Evolutionary conservation across 139 green algal genomes (phyloP).

Genomic region (Chlorella sp.): DNA sequence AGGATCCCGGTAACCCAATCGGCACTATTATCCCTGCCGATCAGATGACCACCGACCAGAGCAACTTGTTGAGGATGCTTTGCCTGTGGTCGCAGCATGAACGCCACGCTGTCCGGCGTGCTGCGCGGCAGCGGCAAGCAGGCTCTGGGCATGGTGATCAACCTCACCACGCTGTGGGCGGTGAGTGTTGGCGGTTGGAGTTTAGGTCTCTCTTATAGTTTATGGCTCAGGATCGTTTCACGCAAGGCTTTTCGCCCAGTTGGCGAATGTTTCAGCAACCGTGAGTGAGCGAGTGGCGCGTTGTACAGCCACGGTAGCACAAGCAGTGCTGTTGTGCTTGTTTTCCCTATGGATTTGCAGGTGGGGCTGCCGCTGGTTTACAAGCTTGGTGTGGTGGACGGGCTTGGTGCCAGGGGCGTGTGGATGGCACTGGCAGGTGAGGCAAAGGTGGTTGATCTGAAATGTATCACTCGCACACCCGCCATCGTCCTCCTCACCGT

Average conservation of each 20-base stretch:
- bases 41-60: too few species aligned
- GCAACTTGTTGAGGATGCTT: too few species aligned
- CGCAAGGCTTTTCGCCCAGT: not conserved
- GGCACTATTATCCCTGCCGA: too few species aligned
- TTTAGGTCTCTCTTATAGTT: too few species aligned
- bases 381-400: not conserved
- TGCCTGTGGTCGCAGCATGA: not conserved
- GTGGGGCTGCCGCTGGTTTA: not conserved
- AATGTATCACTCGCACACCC: too few species aligned
- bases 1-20: too few species aligned
- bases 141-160: not conserved
- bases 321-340: not conserved
- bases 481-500: too few species aligned
- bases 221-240: too few species aligned
- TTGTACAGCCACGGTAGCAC: not conserved
- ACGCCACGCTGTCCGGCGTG: constrained; percentile 3
- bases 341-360: not conserved
- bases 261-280: not conserved
- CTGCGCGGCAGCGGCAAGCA: constrained; percentile 9
- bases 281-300: not conserved
- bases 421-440: constrained; percentile 1
- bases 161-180: not conserved
- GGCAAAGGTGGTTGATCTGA: too few species aligned
- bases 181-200: not conserved
- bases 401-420: not conserved